A percentile compares a stretch with the other conserved stretches of the same genome.
These are phyloP conservation scores for Paecilomyces fulvus DNA, from an alignment of 2,329 filamentous ascomycete genomes.

Conservation along the genomic window DNA sequence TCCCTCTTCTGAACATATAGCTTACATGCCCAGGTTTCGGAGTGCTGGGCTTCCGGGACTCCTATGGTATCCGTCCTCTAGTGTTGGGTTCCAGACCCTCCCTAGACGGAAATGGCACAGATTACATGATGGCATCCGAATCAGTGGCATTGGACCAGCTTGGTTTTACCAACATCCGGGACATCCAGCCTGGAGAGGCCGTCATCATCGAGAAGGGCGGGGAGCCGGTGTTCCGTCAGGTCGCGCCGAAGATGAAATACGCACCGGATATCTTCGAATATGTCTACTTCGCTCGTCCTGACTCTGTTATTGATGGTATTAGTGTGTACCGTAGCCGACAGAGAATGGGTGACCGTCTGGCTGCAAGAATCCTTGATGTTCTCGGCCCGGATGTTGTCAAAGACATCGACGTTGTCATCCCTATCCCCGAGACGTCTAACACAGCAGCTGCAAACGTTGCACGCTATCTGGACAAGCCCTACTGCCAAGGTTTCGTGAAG, in stretches of 20 bases:
- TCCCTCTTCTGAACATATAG: neutral
- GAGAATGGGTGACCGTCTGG: conserved; percentile 78
- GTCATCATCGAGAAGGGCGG: conserved; percentile 76
- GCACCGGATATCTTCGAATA: conserved; percentile 82
- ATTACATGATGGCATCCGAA: conserved; percentile 90
- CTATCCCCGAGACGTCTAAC: conserved; percentile 75
- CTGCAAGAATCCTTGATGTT: conserved; percentile 58
- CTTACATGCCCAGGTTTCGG: conserved; percentile 52
- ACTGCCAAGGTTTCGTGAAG: conserved; percentile 76
- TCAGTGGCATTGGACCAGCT: conserved; percentile 75
- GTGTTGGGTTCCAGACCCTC: conserved; percentile 68
- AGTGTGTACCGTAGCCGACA: conserved; percentile 75
- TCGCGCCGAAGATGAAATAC: conserved; percentile 60
- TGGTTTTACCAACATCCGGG: conserved; percentile 65
- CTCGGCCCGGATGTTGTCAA: conserved; percentile 62
- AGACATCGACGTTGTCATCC: conserved; percentile 73
- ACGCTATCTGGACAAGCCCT: conserved; percentile 66
- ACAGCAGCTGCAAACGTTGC: conserved; percentile 71
- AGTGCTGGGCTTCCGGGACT: conserved; percentile 69
- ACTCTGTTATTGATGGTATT: conserved; percentile 78
- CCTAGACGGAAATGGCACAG: conserved; percentile 54
- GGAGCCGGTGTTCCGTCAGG: conserved; percentile 65
- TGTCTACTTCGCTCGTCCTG: conserved; percentile 78
- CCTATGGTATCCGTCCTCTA: conserved; percentile 75
- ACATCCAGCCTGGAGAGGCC: conserved; percentile 75